These are phyloP conservation scores for sweet orange (Citrus sinensis) DNA, from an alignment of 345 rosid species.

Conservation along the genomic window DVS_A1.0 CM039165.1:14183501-14184000, in stretches of 20 bases:
- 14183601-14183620: neutral
- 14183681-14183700: neutral
- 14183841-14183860: neutral
- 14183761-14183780: neutral
- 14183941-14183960: neutral
- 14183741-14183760: neutral
- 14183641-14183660: neutral
- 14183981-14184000: neutral
- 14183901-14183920: neutral
- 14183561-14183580: neutral
- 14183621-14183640: neutral
- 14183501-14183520: neutral
- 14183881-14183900: neutral
- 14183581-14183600: neutral
- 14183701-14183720: neutral
- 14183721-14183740: neutral
- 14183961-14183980: neutral
- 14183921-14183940: neutral
- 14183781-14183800: neutral
- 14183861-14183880: neutral
- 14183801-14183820: neutral
- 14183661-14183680: neutral
- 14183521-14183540: neutral
- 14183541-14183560: neutral
- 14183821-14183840: neutral